Base-by-base conservation (phyloP, 2,329 filamentous ascomycete genomes). In the Fusarium euwallaceae region DNA sequence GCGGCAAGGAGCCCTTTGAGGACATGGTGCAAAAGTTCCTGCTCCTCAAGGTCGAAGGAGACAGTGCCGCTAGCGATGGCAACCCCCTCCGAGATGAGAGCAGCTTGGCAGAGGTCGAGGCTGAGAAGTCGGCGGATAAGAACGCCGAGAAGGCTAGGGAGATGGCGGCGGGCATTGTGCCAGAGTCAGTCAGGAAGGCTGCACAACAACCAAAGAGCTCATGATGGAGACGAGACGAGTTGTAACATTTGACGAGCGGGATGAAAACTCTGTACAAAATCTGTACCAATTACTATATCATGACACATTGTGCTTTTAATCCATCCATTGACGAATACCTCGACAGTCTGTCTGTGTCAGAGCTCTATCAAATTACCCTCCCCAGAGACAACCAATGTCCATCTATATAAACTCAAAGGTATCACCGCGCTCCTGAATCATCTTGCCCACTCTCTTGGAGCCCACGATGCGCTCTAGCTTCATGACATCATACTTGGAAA, bases 371-470 rank as follows among this genome's bases (percentile, higher is more conserved):
- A 61, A 32, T 32, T 53, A 29, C 27, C 17, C n/a, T 34, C 66
- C 37, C 61, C 64, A 66, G 29, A 61, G 32, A 61, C 20, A 61
- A 37, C 14, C n/a, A 41, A 67, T 20, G 61, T 34, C 27, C 41
- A 71, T 72, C 80, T 89, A 98, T 71, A 97, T 88, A 87, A 98
- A 98, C 81, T 98, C 95, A 89, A 98, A 99, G 1, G 94, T 97
- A 88, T 98, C 96, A 4, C 92, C 92, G 80, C 90, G 91, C 78
- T 97, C 95, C 71, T 88, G 89, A 66, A 98, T 86, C 95, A 99
- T 97, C 81, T 91, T 94, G 17, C 91, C 92, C 8, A 97, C 91
- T 72, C 97, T 90, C 84, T 93, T 90, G 3, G 89, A 94, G 1
- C 97, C 97, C 2, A 95, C 95, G 43, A 98, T 86, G 67, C 97